Evolutionary conservation across 2,329 filamentous ascomycete genomes (phyloP), one percentile per base, ranked within the genome.

Genomic region (Cercospora sesami): DNA sequence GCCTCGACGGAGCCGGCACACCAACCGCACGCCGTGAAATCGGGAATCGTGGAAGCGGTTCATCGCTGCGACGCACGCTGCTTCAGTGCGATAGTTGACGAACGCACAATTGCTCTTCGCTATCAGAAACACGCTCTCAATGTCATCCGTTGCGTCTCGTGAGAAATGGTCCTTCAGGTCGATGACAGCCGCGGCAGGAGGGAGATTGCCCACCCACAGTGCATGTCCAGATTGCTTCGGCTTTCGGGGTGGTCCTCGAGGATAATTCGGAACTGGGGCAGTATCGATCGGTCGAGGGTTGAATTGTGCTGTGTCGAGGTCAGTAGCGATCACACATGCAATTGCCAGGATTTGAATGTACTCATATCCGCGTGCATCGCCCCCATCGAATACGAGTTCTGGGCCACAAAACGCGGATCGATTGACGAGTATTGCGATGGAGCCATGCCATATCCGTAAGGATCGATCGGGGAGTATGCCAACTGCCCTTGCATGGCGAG

Each of bases 61-160:
- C 82, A 97, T 92, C 0, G 94, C 94, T 8, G 87, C 85, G 6
- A 86, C 81, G 76, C 93, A 97, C 5, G 89, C 88, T 3, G 84
- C 81, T 74, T 97, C 93, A 61, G 92, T 91, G 70, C 90, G 91
- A 78, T 96, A 98, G 76, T 98, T 98, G 72, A 96, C 93, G 81
- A 98, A 98, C 0, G 94, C 94, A 76, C 94, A 98, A 77, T 97
- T 97, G 78, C 94, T 97, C 79, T 97, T 97, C 0, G 94, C 94
- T 48, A 98, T 98, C 39, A 98, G 82, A 73, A 98, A 97, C 0
- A 98, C 83, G 58, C 93, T 97, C 77, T 97, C 91, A 23, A 98
- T 87, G 1, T 93, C 86, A 51, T 84, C 87, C 0, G 85, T 86
- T 0, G 92, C 90, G 72, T 94, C 90, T 70, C 87, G 88, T 69